Evolutionary conservation across 208 protist species (phyloP), one percentile per base, ranked within the genome.

Genomic region (Leishmania braziliensis): DNA sequence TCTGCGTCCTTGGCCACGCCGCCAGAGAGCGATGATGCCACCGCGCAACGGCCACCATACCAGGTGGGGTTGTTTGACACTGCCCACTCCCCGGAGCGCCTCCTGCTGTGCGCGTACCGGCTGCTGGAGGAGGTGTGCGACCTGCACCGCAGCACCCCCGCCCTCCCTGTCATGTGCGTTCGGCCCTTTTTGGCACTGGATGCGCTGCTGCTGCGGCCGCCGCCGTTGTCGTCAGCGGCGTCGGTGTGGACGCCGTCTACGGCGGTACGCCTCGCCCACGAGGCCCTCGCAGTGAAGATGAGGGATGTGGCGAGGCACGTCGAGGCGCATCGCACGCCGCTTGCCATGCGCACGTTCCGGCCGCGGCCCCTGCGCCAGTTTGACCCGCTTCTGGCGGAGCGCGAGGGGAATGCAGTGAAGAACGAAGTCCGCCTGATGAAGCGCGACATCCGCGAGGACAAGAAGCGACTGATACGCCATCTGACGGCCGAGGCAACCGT

Each of bases 341-440:
- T 97, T 8, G 90, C 91, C 26, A 97, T 97, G 94, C 94, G 94
- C 65, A 89, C 84, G 60, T 95, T 97, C 83, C 92, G 94, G 10
- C 94, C 94, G 0, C 92, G 94, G 1, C 94, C 94, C 50, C 79
- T 97, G 73, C 94, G 94, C 51, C 91, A 91, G 82, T 97, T 95
- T 79, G 94, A 97, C 72, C 94, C 94, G 23, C 89, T 96, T 20
- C 84, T 97, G 48, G 91, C 85, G 56, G 88, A 92, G 71, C 82
- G 82, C 9, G 82, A 86, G 76, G 86, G 84, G 71, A 89, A 72
- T 65, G 94, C 90, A 5, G 78, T 90, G 60, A 93, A 93, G 84
- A 91, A 74, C 36, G 93, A 97, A 75, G 85, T 95, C 56, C 89
- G 92, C 62, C 39, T 83, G 69, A 85, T 95, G 79, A 92, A 92